Percentiles rank a stretch among this genome's conserved stretches.
Evolutionary conservation across 2,329 filamentous ascomycete species (phyloP).

Genomic region (Talaromyces sp.): DNA sequence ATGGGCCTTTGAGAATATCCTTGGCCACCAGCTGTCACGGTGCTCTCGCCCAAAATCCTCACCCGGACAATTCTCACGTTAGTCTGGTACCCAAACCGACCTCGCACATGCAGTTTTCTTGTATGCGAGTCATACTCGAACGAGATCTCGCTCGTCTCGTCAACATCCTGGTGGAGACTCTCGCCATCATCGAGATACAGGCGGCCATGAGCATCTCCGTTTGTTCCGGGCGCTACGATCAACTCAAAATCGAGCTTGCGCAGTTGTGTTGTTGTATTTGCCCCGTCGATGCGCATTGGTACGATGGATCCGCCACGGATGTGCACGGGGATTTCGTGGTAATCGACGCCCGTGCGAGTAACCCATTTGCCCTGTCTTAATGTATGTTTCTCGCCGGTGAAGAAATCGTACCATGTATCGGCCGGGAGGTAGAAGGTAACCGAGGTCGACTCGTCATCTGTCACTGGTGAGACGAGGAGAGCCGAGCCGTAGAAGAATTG

Average conservation of each 20-base stretch:
- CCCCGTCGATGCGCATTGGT: slow-evolving; percentile 48
- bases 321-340: slow-evolving; percentile 57
- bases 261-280: slow-evolving; percentile 58
- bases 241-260: slow-evolving; percentile 64
- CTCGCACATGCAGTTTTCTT: slow-evolving; percentile 32
- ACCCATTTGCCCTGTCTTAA: slow-evolving; percentile 31
- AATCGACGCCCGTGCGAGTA: slow-evolving; percentile 41
- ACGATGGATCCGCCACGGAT: slow-evolving; percentile 58
- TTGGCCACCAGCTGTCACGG: background rate
- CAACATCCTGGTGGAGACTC: slow-evolving; percentile 3
- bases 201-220: slow-evolving; percentile 2
- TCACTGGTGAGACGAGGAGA: slow-evolving; percentile 55
- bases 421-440: slow-evolving; percentile 54
- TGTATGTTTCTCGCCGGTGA: slow-evolving; percentile 30
- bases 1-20: background rate
- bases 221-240: slow-evolving; percentile 57
- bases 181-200: slow-evolving; percentile 11
- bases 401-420: slow-evolving; percentile 58
- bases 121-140: slow-evolving; percentile 54
- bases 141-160: slow-evolving; percentile 49
- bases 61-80: slow-evolving; percentile 27
- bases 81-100: slow-evolving; percentile 22
- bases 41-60: slow-evolving; percentile 25
- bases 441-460: slow-evolving; percentile 45
- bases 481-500: slow-evolving; percentile 58